Conservation (phyloP, 148 eudicot species). For the Fallopia convolvulus region DNA sequence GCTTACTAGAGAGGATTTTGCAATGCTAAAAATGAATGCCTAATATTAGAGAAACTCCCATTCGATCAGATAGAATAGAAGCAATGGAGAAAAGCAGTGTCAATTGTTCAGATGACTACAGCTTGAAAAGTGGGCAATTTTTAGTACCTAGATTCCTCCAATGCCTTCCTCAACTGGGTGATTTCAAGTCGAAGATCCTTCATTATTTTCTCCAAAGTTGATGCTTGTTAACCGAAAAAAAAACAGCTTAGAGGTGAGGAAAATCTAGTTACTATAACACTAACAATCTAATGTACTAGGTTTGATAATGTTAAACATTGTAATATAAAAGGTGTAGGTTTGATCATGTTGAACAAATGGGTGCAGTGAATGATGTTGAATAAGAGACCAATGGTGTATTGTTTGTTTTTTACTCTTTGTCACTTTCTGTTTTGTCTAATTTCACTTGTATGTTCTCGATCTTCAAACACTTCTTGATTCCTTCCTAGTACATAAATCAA, state of each 20-base stretch:
- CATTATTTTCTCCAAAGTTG: slow-evolving; percentile 56
- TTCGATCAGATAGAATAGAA: background rate
- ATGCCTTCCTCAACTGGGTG: slow-evolving; percentile 34
- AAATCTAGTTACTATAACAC: background rate
- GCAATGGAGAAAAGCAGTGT: background rate
- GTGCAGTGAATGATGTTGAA: too few relatives aligned
- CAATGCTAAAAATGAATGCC: background rate
- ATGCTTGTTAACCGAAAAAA: slow-evolving; percentile 41
- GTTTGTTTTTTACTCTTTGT: background rate
- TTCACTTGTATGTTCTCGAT: too few relatives aligned
- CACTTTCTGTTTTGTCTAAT: background rate
- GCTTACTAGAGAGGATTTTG: background rate
- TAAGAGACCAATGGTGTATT: background rate
- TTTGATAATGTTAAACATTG: background rate
- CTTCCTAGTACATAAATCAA: too few relatives aligned
- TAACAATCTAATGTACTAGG: background rate
- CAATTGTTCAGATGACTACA: background rate
- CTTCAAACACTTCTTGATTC: too few relatives aligned
- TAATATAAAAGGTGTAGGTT: background rate
- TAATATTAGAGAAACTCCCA: background rate
- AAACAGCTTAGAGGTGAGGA: background rate
- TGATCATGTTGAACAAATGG: too few relatives aligned
- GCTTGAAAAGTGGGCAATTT: background rate
- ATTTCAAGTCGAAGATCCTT: slow-evolving; percentile 50
- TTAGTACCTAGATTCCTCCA: slow-evolving; percentile 52